phyloP scores from a whole-genome alignment of 2,329 filamentous ascomycete species.

The Chaetothyriales sp. region DNA sequence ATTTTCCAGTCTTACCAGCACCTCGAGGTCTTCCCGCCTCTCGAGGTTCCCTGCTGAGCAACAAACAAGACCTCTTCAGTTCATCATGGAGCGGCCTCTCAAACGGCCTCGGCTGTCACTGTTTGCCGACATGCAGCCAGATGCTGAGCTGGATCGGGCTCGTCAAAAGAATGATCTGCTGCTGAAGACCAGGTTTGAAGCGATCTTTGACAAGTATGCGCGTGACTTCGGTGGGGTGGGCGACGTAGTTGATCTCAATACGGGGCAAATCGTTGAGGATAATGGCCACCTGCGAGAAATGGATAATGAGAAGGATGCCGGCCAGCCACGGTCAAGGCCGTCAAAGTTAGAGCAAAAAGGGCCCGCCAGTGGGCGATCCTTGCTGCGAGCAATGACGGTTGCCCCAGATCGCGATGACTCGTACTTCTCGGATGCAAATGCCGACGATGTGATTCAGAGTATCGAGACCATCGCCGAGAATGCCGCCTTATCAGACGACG shows the following conservation, averaged over 20 bases:
- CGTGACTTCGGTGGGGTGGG: constrained; percentile 69
- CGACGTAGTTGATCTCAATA: constrained; percentile 78
- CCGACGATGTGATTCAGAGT: constrained; percentile 14
- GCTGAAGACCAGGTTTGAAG: constrained; percentile 72
- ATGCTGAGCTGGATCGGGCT: constrained; percentile 25
- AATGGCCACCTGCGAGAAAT: constrained; percentile 61
- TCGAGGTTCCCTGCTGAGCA: too few relatives aligned
- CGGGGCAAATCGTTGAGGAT: constrained; percentile 71
- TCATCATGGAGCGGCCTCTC: constrained; percentile 18
- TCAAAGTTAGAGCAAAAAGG: neutral
- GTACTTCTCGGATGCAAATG: constrained; percentile 5
- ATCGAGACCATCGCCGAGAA: constrained; percentile 18
- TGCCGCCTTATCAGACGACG: constrained; percentile 7
- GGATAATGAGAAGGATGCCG: neutral
- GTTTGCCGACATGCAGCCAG: constrained; percentile 7
- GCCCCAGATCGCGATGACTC: constrained; percentile 6
- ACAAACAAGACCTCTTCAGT: too few relatives aligned
- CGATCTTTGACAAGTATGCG: constrained; percentile 79
- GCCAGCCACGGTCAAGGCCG: neutral
- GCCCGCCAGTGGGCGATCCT: constrained; percentile 7
- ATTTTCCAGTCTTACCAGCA: too few relatives aligned
- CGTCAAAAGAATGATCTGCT: constrained; percentile 54
- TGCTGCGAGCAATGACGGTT: constrained; percentile 16
- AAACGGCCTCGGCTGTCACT: constrained; percentile 47
- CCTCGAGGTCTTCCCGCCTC: too few relatives aligned